Evolutionary conservation across 106 monocot genomes (phyloP).

Genomic region (Dioscorea dumetorum): DNA sequence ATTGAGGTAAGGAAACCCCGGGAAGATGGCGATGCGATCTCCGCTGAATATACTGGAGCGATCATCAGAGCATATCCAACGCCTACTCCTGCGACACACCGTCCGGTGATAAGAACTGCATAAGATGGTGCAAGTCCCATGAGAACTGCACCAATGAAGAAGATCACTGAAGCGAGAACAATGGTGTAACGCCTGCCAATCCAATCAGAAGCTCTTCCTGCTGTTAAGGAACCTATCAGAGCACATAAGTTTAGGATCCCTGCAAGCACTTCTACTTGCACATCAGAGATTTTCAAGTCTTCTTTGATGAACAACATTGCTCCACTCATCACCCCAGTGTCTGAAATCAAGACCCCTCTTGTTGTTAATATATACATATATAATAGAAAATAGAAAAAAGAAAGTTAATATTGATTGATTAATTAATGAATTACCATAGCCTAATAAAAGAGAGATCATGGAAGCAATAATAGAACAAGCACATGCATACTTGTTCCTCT

Average conservation of each 20-base stretch:
- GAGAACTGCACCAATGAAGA: slow-evolving; percentile 19
- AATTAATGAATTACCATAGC: slow-evolving; percentile 5
- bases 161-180: slow-evolving; percentile 18
- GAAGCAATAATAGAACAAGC: slow-evolving; percentile 4
- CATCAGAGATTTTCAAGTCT: slow-evolving; percentile 18
- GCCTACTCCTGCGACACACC: slow-evolving; percentile 18
- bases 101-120: slow-evolving; percentile 21
- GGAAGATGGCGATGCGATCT: slow-evolving; percentile 5
- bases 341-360: slow-evolving; percentile 5
- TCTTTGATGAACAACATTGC: slow-evolving; percentile 21
- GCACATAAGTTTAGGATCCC: slow-evolving; percentile 26
- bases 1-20: slow-evolving; percentile 17
- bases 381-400: neutral
- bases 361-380: too few species aligned
- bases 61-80: slow-evolving; percentile 10
- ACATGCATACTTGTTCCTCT: slow-evolving; percentile 4
- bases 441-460: slow-evolving; percentile 4
- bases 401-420: neutral
- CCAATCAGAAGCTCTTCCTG: slow-evolving; percentile 24
- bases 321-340: slow-evolving; percentile 18
- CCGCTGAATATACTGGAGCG: slow-evolving; percentile 17
- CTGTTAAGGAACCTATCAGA: slow-evolving; percentile 19
- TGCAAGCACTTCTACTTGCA: slow-evolving; percentile 22
- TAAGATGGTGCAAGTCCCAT: slow-evolving; percentile 16
- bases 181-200: slow-evolving; percentile 26